A percentile compares a stretch with the other conserved stretches of the same genome.
These are phyloP conservation scores for Hyphopichia buzzinii DNA, from an alignment of 1,139 yeast genomes.

Conservation along the genomic window DNA sequence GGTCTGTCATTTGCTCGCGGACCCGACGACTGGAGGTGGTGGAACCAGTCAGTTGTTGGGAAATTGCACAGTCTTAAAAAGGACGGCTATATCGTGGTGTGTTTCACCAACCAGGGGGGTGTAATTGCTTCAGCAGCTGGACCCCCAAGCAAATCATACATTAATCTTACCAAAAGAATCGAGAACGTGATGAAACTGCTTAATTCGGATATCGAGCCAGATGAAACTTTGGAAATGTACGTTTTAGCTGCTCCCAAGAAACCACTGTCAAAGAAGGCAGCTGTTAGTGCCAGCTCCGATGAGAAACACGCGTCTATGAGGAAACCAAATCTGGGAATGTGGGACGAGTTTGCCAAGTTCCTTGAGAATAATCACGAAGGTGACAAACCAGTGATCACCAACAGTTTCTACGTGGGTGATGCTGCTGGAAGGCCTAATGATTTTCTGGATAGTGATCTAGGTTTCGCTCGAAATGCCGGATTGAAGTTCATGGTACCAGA, in stretches of 20 bases:
- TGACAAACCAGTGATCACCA: conserved; percentile 2
- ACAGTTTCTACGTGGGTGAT: conserved; percentile 84
- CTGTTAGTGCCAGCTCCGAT: conserved; percentile 22
- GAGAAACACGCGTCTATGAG: conserved; percentile 48
- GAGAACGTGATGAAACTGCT: conserved; percentile 27
- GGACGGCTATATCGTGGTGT: conserved; percentile 46
- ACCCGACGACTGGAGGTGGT: conserved; percentile 71
- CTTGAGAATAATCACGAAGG: conserved; percentile 16
- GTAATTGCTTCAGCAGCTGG: conserved; percentile 33
- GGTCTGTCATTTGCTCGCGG: conserved; percentile 55
- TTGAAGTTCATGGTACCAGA: conserved; percentile 70
- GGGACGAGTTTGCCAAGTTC: conserved; percentile 47
- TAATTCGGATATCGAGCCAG: conserved; percentile 1
- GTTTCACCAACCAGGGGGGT: conserved; percentile 88
- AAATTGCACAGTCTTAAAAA: conserved; percentile 24
- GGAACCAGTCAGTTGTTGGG: conserved; percentile 25
- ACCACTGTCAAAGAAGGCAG: conserved; percentile 31
- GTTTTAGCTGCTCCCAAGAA: conserved; percentile 65
- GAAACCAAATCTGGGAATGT: conserved; percentile 79
- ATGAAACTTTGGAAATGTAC: conserved; percentile 30
- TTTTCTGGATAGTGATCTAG: conserved; percentile 72
- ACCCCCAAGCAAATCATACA: conserved; percentile 49
- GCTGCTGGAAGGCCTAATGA: conserved; percentile 86
- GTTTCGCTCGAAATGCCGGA: conserved; percentile 60
- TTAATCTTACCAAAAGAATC: conserved; percentile 45